These are phyloP conservation scores for Pythium sukuiense DNA, from an alignment of 352 stramenopile genomes.

Conservation along the genomic window DNA sequence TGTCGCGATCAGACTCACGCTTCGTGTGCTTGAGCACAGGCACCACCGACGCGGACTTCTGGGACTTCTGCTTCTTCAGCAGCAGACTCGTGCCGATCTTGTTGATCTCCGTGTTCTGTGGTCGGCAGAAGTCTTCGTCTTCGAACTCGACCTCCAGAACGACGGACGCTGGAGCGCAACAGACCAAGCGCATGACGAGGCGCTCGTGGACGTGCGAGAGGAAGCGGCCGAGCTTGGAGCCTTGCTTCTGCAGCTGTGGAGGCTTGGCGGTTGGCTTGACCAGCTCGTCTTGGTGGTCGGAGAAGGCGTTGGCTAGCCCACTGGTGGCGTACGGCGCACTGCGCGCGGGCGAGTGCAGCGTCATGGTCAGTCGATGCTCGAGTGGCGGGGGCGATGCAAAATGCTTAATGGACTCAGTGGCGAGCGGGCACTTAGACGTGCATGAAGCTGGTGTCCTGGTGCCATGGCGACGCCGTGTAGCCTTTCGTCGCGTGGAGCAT, in stretches of 20 bases:
- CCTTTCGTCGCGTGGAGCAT: neutral
- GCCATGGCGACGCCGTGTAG: neutral
- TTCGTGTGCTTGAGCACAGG: constrained; percentile 11
- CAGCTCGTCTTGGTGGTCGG: constrained; percentile 15
- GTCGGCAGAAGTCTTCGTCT: constrained; percentile 29
- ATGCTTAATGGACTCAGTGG: constrained; percentile 16
- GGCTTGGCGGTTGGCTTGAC: constrained; percentile 8
- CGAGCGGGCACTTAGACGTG: neutral
- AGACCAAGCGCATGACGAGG: constrained; percentile 31
- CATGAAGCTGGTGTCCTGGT: neutral
- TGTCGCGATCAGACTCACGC: constrained; percentile 19
- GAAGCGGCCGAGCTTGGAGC: constrained; percentile 24
- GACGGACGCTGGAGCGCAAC: constrained; percentile 27
- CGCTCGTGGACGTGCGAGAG: constrained; percentile 28
- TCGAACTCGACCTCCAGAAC: constrained; percentile 32
- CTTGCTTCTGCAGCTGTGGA: constrained; percentile 15
- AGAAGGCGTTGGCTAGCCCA: constrained; percentile 16
- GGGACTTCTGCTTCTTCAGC: constrained; percentile 32
- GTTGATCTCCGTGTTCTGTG: constrained; percentile 25
- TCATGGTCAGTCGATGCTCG: constrained; percentile 11
- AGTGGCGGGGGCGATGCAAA: constrained; percentile 8
- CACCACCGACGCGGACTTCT: constrained; percentile 30
- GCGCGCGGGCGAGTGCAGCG: constrained; percentile 19
- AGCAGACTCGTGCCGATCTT: constrained; percentile 20
- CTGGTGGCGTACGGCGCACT: constrained; percentile 10